Evolutionary conservation across 305 asterid genomes (phyloP).

Genomic region (Stenogyne calaminthoides): DNA sequence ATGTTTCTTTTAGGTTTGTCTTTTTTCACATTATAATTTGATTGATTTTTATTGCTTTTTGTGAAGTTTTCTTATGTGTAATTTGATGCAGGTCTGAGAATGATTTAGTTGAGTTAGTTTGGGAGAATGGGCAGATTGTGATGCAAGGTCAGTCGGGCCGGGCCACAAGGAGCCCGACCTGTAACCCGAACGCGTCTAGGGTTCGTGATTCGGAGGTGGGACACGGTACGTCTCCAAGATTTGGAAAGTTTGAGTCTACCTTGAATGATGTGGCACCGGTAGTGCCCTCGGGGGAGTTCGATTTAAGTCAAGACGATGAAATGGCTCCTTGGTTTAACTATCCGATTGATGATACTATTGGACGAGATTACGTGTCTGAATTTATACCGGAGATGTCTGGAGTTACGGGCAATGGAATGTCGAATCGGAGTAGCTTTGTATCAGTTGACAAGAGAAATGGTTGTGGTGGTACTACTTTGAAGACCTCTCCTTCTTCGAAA

Average conservation of each 20-base stretch:
- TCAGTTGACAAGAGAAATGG: slow-evolving; percentile 45
- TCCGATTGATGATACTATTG: slow-evolving; percentile 49
- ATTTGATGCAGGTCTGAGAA: slow-evolving; percentile 53
- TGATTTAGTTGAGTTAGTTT: slow-evolving; percentile 75
- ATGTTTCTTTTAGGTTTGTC: slow-evolving; percentile 43
- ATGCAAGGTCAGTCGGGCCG: slow-evolving; percentile 74
- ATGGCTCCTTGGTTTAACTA: slow-evolving; percentile 72
- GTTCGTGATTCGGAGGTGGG: too few relatives aligned
- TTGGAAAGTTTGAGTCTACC: slow-evolving; percentile 53
- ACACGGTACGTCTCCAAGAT: too few relatives aligned
- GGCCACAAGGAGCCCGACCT: slow-evolving; percentile 38
- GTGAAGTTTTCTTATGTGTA: slow-evolving; percentile 8
- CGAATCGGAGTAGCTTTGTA: slow-evolving; percentile 44
- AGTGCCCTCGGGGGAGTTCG: slow-evolving; percentile 53
- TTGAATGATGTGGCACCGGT: slow-evolving; percentile 51
- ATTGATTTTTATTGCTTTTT: slow-evolving; percentile 4
- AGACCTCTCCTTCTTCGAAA: too few relatives aligned
- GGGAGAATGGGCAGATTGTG: slow-evolving; percentile 82
- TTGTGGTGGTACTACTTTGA: slow-evolving; percentile 5
- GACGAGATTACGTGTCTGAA: slow-evolving; percentile 54
- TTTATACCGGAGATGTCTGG: slow-evolving; percentile 70
- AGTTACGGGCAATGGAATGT: slow-evolving; percentile 49
- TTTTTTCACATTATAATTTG: not conserved
- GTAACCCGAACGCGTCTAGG: slow-evolving; percentile 30
- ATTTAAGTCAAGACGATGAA: slow-evolving; percentile 66